These are phyloP conservation scores for Nothophaeocryptopus gaeumannii DNA, from an alignment of 2,329 filamentous ascomycete species.

Conservation along the genomic window DNA sequence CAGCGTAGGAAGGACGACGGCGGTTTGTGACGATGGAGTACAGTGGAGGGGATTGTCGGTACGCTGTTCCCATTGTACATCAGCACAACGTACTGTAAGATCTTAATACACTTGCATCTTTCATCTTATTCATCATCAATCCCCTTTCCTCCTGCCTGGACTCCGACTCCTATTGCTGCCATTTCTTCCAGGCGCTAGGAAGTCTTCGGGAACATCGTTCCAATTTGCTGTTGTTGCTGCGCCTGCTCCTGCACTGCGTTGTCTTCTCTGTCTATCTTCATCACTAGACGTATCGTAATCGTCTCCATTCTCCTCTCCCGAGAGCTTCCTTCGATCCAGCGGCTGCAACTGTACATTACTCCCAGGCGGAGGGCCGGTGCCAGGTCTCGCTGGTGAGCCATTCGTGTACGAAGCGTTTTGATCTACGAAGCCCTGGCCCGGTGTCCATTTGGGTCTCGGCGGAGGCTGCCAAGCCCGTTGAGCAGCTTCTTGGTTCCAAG, in stretches of 20 bases:
- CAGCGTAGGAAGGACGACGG: too few species aligned
- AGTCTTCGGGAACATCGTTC: conserved; percentile 51
- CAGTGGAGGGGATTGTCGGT: too few species aligned
- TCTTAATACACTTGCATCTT: conserved; percentile 3
- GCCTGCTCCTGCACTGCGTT: background rate
- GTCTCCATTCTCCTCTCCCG: conserved; percentile 34
- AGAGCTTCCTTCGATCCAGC: conserved; percentile 35
- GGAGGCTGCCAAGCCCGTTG: conserved; percentile 18
- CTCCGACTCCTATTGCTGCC: conserved; percentile 29
- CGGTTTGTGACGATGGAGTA: too few species aligned
- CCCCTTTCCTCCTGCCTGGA: conserved; percentile 32
- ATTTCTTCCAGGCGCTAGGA: conserved; percentile 32
- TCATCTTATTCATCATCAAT: conserved; percentile 18
- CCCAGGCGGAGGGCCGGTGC: conserved; percentile 12
- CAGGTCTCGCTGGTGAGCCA: conserved; percentile 5
- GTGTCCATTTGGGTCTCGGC: conserved; percentile 24
- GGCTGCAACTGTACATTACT: conserved; percentile 41
- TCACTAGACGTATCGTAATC: conserved; percentile 29
- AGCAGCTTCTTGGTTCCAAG: conserved; percentile 15
- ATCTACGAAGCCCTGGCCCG: conserved; percentile 39
- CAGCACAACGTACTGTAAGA: background rate
- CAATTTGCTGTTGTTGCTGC: conserved; percentile 39
- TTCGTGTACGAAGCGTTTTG: conserved; percentile 13
- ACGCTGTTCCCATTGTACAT: background rate
- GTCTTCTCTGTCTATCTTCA: conserved; percentile 21